A percentile compares a stretch with the other conserved stretches of the same genome.
phyloP scores from a whole-genome alignment of 228 moss, liverwort and hornwort genomes.

The Sphagnum magellanicum region DNA sequence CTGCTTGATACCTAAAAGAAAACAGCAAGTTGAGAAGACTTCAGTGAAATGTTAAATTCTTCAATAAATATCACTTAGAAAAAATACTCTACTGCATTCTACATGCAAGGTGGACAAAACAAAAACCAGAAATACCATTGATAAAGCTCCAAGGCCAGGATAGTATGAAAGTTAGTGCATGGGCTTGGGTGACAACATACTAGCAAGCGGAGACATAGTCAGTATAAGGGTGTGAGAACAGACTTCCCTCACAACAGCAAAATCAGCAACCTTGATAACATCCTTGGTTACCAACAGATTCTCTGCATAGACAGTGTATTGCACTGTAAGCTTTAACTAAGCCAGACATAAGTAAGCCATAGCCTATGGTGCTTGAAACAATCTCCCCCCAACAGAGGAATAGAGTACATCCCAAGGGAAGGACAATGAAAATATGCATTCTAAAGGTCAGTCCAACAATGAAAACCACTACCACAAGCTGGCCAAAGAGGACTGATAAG shows the following conservation, averaged over 20 bases:
- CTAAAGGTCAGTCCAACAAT: no score
- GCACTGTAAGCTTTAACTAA: not conserved
- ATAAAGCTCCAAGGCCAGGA: no score
- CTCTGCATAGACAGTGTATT: conserved; percentile 11
- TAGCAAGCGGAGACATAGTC: conserved; percentile 27
- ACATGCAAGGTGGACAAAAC: not conserved
- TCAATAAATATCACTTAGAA: no score
- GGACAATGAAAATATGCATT: no score
- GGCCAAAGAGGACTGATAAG: no score
- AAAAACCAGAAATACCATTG: not conserved
- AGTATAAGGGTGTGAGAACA: conserved; percentile 19
- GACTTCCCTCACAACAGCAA: conserved; percentile 30
- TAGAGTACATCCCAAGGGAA: no score
- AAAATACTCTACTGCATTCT: not conserved
- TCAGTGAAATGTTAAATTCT: no score
- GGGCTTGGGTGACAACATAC: conserved; percentile 4
- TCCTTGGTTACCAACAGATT: conserved; percentile 34
- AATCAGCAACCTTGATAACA: conserved; percentile 34
- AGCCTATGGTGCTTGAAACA: not conserved
- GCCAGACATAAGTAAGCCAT: not conserved
- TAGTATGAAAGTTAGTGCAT: not conserved
- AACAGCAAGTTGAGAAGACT: not conserved
- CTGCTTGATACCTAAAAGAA: conserved; percentile 42
- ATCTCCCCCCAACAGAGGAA: no score
- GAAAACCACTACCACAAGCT: no score